A percentile compares a stretch with the other conserved stretches of the same genome.
Conservation (phyloP, 331 rosid species). For the Arachis monticola region DNA sequence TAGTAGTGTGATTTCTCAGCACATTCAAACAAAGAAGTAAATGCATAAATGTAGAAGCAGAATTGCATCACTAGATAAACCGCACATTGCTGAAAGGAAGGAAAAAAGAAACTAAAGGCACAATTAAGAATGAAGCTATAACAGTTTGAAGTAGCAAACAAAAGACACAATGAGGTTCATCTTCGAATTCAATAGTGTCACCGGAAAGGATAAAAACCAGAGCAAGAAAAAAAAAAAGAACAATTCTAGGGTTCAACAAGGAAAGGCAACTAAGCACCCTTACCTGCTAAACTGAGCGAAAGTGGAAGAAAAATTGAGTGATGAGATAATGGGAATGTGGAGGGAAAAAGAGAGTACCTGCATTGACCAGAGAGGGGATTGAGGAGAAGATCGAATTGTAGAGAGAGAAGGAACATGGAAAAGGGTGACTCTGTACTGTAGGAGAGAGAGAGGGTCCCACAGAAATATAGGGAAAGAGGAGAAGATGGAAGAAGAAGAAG, state of each 20-base stretch:
- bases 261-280: neutral
- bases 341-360: slow-evolving; percentile 36
- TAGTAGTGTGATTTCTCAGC: neutral
- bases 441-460: slow-evolving; percentile 37
- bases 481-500: too few relatives aligned
- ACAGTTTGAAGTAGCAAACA: slow-evolving; percentile 19
- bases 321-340: slow-evolving; percentile 14
- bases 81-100: slow-evolving; percentile 31
- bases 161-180: slow-evolving; percentile 23
- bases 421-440: neutral
- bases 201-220: neutral
- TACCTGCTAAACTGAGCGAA: neutral
- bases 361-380: slow-evolving; percentile 36
- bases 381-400: slow-evolving; percentile 22
- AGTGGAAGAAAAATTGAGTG: slow-evolving; percentile 18
- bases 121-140: slow-evolving; percentile 25
- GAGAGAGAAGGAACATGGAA: slow-evolving; percentile 15
- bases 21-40: neutral
- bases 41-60: neutral
- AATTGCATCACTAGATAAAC: slow-evolving; percentile 28
- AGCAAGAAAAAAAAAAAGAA: neutral
- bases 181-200: slow-evolving; percentile 24
- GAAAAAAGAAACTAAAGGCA: neutral
- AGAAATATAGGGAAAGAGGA: neutral
- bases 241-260: slow-evolving; percentile 57